A percentile compares a stretch with the other conserved stretches of the same genome.
phyloP scores from a whole-genome alignment of 1,139 yeast species.

The Suhomyces bokatorum region DNA sequence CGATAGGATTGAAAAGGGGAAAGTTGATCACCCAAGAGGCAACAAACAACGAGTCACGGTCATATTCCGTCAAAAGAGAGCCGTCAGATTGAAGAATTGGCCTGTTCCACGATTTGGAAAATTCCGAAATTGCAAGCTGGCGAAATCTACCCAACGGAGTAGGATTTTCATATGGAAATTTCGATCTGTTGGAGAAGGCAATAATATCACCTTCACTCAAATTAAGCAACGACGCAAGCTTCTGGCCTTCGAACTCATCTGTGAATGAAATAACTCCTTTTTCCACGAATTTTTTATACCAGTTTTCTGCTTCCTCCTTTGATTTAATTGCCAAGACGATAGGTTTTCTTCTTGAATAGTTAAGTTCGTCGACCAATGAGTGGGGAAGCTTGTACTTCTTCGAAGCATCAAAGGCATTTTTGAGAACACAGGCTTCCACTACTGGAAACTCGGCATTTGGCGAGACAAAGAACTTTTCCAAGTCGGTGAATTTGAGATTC shows the following conservation, averaged over 20 bases:
- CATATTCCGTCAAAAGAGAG: constrained; percentile 17
- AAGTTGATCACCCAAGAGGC: constrained; percentile 88
- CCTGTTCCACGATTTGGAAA: constrained; percentile 54
- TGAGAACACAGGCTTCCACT: constrained; percentile 69
- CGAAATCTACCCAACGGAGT: constrained; percentile 90
- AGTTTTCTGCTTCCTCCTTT: constrained; percentile 35
- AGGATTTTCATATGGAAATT: constrained; percentile 80
- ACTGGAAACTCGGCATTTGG: constrained; percentile 51
- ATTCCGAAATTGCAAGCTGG: constrained; percentile 62
- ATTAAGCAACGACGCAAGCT: constrained; percentile 35
- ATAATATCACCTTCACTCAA: constrained; percentile 69
- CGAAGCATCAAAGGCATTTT: constrained; percentile 42
- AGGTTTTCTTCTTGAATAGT: constrained; percentile 64
- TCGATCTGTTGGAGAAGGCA: constrained; percentile 71
- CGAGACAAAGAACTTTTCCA: constrained; percentile 44
- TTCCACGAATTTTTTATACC: constrained; percentile 45
- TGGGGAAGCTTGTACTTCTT: constrained; percentile 35
- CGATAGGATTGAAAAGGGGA: constrained; percentile 83
- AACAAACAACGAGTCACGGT: constrained; percentile 44
- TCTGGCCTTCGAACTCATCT: constrained; percentile 17
- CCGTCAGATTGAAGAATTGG: constrained; percentile 26
- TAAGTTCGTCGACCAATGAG: constrained; percentile 39
- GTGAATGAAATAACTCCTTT: constrained; percentile 26
- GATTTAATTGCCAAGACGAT: constrained; percentile 49
- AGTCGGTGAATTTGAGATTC: constrained; percentile 48